Percentiles rank a stretch among this genome's conserved stretches.
Conservation (phyloP, 1,284 basidiomycete genomes). For the Ceratobasidium sp. region DNA sequence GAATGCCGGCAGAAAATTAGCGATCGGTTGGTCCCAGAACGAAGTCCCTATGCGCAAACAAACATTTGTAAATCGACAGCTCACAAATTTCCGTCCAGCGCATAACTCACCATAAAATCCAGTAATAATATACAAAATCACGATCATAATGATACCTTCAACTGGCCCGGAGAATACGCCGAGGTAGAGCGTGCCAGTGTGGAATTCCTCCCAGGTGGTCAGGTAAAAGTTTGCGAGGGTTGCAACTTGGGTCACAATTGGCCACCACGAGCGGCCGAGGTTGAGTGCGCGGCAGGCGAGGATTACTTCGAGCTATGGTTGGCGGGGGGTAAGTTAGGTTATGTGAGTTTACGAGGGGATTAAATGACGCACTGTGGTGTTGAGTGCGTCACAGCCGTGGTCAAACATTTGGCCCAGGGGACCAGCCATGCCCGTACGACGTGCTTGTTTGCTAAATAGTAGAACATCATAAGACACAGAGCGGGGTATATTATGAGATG, state of each 20-base stretch:
- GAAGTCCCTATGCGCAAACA: constrained; percentile 67
- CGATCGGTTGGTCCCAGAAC: constrained; percentile 81
- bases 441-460: constrained; percentile 87
- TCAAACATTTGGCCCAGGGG: constrained; percentile 98
- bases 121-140: constrained; percentile 82
- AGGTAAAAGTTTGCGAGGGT: constrained; percentile 96
- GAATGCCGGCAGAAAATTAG: constrained; percentile 61
- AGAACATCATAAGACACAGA: constrained; percentile 29
- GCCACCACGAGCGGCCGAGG: constrained; percentile 96
- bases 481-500: background rate
- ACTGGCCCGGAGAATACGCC: constrained; percentile 97
- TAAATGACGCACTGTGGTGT: constrained; percentile 80
- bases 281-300: constrained; percentile 89
- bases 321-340: background rate
- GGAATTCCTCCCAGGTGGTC: constrained; percentile 98
- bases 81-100: background rate
- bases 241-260: constrained; percentile 86
- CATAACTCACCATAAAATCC: constrained; percentile 73
- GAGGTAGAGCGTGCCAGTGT: constrained; percentile 91
- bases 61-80: constrained; percentile 11
- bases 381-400: constrained; percentile 94
- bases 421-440: constrained; percentile 95
- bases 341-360: constrained; percentile 43
- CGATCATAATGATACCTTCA: constrained; percentile 94
- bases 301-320: constrained; percentile 81